phyloP scores from a whole-genome alignment of 169 alveolate genomes.

The Plasmodium cynomolgi region DNA sequence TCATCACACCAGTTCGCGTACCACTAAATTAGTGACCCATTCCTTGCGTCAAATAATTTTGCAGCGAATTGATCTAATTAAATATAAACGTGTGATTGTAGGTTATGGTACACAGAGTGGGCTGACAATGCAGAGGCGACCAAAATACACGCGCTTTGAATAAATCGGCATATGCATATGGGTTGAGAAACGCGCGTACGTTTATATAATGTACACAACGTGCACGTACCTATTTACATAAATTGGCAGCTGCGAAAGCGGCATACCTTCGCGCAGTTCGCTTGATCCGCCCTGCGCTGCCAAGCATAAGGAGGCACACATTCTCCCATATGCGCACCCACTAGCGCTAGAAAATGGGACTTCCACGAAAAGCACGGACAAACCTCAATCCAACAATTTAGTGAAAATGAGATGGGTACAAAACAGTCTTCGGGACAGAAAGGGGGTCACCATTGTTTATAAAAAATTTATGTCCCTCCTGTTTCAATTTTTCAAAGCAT shows the following conservation, averaged over 20 bases:
- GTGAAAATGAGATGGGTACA: slow-evolving; percentile 87
- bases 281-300: not conserved
- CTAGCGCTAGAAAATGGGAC: not conserved
- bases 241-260: not conserved
- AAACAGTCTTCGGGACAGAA: slow-evolving; percentile 82
- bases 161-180: not conserved
- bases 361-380: not conserved
- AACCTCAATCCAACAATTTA: slow-evolving; percentile 11
- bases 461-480: slow-evolving; percentile 85
- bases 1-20: not conserved
- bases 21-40: not conserved
- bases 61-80: slow-evolving; percentile 4
- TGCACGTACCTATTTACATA: not conserved
- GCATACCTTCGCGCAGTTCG: not conserved
- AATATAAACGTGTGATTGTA: not conserved
- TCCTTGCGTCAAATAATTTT: not conserved
- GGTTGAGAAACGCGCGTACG: not conserved
- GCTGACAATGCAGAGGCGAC: not conserved
- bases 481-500: slow-evolving; percentile 85
- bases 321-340: not conserved
- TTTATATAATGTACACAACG: not conserved
- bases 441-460: slow-evolving; percentile 87
- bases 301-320: not conserved
- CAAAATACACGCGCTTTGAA: not conserved
- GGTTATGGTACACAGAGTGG: not conserved